phyloP scores from a whole-genome alignment of 2,329 filamentous ascomycete species.

The Xylariomycetidae sp. region DNA sequence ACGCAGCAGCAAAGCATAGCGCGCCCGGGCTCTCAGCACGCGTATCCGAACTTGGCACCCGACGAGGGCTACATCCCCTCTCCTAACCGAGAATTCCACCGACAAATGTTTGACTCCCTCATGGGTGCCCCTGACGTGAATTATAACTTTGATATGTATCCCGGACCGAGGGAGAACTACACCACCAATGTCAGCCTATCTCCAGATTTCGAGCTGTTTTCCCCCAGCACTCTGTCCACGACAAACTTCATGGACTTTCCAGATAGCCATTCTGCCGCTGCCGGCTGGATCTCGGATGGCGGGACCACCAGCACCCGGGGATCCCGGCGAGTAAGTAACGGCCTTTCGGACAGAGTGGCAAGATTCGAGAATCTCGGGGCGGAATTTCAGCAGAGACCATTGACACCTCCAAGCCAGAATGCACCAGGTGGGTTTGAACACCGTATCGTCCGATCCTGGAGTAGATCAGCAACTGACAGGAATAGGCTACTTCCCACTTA shows the following conservation, averaged over 20 bases:
- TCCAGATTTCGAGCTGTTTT: slow-evolving; percentile 47
- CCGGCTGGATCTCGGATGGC: slow-evolving; percentile 47
- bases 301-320: slow-evolving; percentile 38
- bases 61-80: slow-evolving; percentile 54
- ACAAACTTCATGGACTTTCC: slow-evolving; percentile 45
- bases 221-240: slow-evolving; percentile 40
- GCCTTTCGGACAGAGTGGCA: slow-evolving; percentile 52
- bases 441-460: no score
- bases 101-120: slow-evolving; percentile 36
- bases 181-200: slow-evolving; percentile 35
- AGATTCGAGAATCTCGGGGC: slow-evolving; percentile 52
- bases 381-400: slow-evolving; percentile 45
- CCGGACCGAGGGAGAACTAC: slow-evolving; percentile 39
- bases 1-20: slow-evolving; percentile 80
- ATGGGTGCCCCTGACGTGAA: slow-evolving; percentile 24
- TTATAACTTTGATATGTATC: slow-evolving; percentile 44
- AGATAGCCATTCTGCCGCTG: slow-evolving; percentile 36
- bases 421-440: slow-evolving; percentile 53
- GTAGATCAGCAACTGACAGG: no score
- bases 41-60: slow-evolving; percentile 28
- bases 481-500: slow-evolving; percentile 59
- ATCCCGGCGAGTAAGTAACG: slow-evolving; percentile 51
- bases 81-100: slow-evolving; percentile 48
- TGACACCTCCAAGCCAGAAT: slow-evolving; percentile 58
- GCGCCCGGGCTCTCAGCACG: slow-evolving; percentile 60